Percentiles rank a stretch among this genome's conserved stretches.
phyloP scores from a whole-genome alignment of 2,329 filamentous ascomycete species.

The Erysiphe pulchra region DNA sequence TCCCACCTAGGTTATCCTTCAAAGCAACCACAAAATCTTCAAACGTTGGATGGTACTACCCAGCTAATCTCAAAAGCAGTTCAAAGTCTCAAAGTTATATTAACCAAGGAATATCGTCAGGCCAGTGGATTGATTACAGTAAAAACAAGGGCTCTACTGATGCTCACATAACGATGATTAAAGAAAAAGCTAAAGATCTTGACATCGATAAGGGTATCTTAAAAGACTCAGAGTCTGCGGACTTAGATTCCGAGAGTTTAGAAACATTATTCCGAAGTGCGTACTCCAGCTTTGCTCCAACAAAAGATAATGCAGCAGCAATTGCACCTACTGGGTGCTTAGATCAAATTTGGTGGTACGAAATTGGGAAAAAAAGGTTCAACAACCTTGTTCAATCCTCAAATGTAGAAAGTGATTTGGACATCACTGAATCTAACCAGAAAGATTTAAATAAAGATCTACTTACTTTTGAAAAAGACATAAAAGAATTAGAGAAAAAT shows the following conservation, averaged over 20 bases:
- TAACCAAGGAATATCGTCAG: constrained; percentile 35
- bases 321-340: constrained; percentile 41
- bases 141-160: constrained; percentile 26
- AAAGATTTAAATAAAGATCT: constrained; percentile 13
- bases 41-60: constrained; percentile 22
- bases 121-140: constrained; percentile 46
- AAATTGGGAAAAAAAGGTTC: constrained; percentile 37
- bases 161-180: constrained; percentile 33
- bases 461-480: constrained; percentile 20
- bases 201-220: constrained; percentile 34
- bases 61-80: constrained; percentile 8
- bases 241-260: constrained; percentile 37
- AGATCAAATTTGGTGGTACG: constrained; percentile 53
- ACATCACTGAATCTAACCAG: constrained; percentile 1
- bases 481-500: constrained; percentile 31
- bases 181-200: constrained; percentile 28
- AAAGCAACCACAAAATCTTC: constrained; percentile 33
- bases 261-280: constrained; percentile 51
- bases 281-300: constrained; percentile 59
- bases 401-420: constrained; percentile 2
- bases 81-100: constrained; percentile 30
- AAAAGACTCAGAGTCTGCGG: constrained; percentile 18
- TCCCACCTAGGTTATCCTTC: constrained; percentile 47
- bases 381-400: constrained; percentile 28
- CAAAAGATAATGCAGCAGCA: constrained; percentile 45